Base-by-base conservation (phyloP, 2,329 filamentous ascomycete species). In the Fusarium sp. region DNA sequence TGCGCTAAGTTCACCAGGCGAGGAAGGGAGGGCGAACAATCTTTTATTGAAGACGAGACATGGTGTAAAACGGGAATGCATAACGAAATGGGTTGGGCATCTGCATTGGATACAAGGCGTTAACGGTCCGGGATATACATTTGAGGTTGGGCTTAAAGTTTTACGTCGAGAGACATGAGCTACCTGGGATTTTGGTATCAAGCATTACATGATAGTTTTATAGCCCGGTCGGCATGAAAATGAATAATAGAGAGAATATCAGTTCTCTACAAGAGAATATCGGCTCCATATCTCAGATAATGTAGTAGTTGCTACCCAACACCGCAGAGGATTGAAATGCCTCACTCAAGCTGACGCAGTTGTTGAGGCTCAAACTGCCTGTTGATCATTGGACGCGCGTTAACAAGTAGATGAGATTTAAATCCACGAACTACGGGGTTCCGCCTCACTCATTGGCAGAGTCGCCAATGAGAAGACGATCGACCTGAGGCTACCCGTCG, bases 41-140 rank as follows among this genome's bases (percentile, higher is more conserved):
- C 34, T 46, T 15, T 7, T 17, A 51, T 39, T 7, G 22, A 40
- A 50, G 44, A 49, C 22, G 22, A 33, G 36, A 11, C 13, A 43
- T 55, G 58, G 14, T 39, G 53, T 28, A 53, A 51, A 39, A 38
- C 20, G 52, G 51, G 24, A 46, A 46, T 43, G 59, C 43, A 58
- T 55, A 56, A 43, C 49, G 49, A 54, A 56, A 62, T 18, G 55
- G 50, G 34, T 38, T 50, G 18, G 52, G 59, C 18, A 64, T 58
- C 44, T 66, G 58, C 58, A 71, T 71, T 70, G 67, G 67, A 58
- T 61, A 71, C 22, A 70, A n/a, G 68, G 68, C 68, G 68, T 71
- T 71, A 31, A 53, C 28, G 49, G 68, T 17, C 40, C 15, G 14
- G 28, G 43, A 26, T 40, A 63, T 39, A 39, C 52, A 58, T 67